Base-by-base conservation (phyloP, 352 stramenopile species). In the Globisporangium nodosum region DNA sequence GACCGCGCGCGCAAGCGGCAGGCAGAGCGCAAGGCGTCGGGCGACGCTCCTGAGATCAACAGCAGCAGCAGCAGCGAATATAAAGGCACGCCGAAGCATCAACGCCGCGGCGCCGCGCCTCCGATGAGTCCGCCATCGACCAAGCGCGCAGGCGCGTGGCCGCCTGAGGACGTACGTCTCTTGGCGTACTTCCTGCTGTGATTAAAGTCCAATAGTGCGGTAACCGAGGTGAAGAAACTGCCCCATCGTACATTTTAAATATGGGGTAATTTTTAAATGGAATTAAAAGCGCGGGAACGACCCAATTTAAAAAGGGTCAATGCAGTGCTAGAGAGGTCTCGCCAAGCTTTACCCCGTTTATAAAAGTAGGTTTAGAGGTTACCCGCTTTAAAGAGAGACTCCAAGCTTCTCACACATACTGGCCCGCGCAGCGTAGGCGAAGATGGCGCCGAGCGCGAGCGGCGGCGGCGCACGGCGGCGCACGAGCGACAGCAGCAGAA, bases 141-240 rank as follows among this genome's bases (percentile, higher is more conserved):
- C 20, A 51, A 51, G 46, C 48, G 30, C 55, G 66, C 39, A 31
- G 31, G 16, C 56, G 20, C 69, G 7, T 81, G 71, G 74, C 65
- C 70, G 12, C 71, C 67, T 3, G 78, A 88, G 0, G 81, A 91
- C 12, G 53, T 87, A 56, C 78, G 65, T 60, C 63, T 89, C 12
- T 77, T 91, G 52, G 72, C 85, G 64, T 91, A 89, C 54, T 91
- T 91, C 52, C 85, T 91, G 53, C 58, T 88, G 37, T 88, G 62
- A 76, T 33, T 18, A 16, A n/a, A 35, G 1, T 48, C 21, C 37
- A 49, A 6, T 18, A 52, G n/a, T 24, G n/a, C 12, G 18, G 8
- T n/a, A 33, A 42, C 47, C 15, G 12, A 45, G 30, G 24, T 27
- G 24, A 27, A 27, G 24, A 27, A 27, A 27, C 24, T 27, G 24